These are phyloP conservation scores for Phoma herbarum DNA, from an alignment of 2,329 filamentous ascomycete genomes.

Conservation along the genomic window DNA sequence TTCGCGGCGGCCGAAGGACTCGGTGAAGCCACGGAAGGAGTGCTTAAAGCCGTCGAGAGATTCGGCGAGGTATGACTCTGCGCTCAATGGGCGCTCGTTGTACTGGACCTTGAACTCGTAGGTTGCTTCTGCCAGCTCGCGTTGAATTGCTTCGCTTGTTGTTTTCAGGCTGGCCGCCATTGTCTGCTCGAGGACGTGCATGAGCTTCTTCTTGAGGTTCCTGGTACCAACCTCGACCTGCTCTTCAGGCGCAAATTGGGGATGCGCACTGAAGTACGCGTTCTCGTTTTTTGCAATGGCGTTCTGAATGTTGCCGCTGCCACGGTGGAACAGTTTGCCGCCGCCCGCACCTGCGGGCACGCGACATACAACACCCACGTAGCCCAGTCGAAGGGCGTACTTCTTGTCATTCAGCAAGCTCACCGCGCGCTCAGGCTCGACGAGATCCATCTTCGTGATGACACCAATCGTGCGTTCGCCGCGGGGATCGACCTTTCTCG, in stretches of 20 bases:
- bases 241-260: constrained; percentile 78
- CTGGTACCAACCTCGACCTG: constrained; percentile 82
- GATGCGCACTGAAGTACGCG: constrained; percentile 84
- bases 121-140: constrained; percentile 94
- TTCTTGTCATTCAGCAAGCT: constrained; percentile 86
- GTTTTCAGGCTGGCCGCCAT: constrained; percentile 93
- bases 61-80: constrained; percentile 95
- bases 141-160: constrained; percentile 90
- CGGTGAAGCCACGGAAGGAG: constrained; percentile 92
- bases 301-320: constrained; percentile 78
- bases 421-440: constrained; percentile 81
- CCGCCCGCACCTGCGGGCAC: constrained; percentile 70
- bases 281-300: constrained; percentile 89
- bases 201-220: constrained; percentile 91
- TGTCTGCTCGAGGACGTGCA: constrained; percentile 95
- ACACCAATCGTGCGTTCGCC: constrained; percentile 97
- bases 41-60: constrained; percentile 97
- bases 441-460: constrained; percentile 99
- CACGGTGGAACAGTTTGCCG: constrained; percentile 80
- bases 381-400: constrained; percentile 93
- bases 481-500: constrained; percentile 88
- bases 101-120: constrained; percentile 99
- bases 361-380: constrained; percentile 92
- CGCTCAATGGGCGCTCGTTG: constrained; percentile 92
- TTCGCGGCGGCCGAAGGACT: constrained; percentile 86